These are phyloP conservation scores for Penicillium angulare DNA, from an alignment of 495 filamentous ascomycete species.

Conservation along the genomic window DNA sequence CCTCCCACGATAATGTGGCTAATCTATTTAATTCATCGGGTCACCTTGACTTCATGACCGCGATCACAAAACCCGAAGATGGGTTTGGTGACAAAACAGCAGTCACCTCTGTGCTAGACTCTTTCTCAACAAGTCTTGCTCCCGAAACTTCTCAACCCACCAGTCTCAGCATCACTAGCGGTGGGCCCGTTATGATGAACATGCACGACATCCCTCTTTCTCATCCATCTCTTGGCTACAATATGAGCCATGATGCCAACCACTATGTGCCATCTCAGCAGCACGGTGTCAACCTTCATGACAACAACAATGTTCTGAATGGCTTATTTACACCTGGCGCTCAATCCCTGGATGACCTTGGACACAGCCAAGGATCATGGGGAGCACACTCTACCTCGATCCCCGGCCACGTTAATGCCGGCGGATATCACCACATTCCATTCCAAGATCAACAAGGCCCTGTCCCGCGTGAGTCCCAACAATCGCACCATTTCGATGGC, in stretches of 20 bases:
- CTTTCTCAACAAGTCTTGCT: constrained; percentile 33
- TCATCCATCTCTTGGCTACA: constrained; percentile 33
- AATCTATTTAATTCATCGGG: constrained; percentile 37
- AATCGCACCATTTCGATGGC: constrained; percentile 35
- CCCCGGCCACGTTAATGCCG: constrained; percentile 29
- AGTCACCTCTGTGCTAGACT: constrained; percentile 41
- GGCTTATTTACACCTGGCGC: constrained; percentile 32
- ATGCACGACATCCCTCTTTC: constrained; percentile 42
- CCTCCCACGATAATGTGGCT: constrained; percentile 36
- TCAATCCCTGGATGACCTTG: constrained; percentile 40
- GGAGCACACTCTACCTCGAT: constrained; percentile 33
- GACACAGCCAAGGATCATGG: constrained; percentile 37
- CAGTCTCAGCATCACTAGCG: constrained; percentile 28
- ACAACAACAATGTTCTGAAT: constrained; percentile 37
- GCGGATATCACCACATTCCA: constrained; percentile 36
- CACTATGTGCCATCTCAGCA: constrained; percentile 40
- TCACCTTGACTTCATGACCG: constrained; percentile 36
- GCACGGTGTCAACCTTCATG: constrained; percentile 31
- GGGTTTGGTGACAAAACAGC: constrained; percentile 39
- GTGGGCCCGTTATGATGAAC: constrained; percentile 37
- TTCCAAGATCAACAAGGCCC: constrained; percentile 36
- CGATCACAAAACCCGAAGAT: constrained; percentile 40
- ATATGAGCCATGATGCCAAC: constrained; percentile 29
- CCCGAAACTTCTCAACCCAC: constrained; percentile 35
- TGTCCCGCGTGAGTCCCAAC: constrained; percentile 38